A percentile compares a stretch with the other conserved stretches of the same genome.
Evolutionary conservation across 768 basidiomycete genomes (phyloP).

Genomic region (Phylloporus sp.): DNA sequence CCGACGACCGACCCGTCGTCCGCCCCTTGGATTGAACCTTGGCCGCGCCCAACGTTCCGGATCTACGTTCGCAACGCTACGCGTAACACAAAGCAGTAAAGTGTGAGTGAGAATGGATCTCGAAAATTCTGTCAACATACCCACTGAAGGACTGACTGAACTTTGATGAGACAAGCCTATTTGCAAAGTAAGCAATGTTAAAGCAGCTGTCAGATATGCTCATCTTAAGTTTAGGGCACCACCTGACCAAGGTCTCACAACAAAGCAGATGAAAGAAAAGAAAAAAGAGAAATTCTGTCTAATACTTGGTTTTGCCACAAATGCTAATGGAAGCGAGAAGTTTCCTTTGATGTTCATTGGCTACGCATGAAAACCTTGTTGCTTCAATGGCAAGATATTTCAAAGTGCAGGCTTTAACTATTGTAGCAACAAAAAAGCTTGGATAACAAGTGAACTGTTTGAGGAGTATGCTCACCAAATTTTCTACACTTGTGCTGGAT

Average conservation of each 20-base stretch:
- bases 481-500: too few relatives aligned
- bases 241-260: neutral
- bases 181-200: too few relatives aligned
- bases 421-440: neutral
- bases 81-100: too few relatives aligned
- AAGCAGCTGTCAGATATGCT: neutral
- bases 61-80: too few relatives aligned
- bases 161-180: too few relatives aligned
- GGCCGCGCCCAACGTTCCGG: too few relatives aligned
- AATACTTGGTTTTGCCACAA: neutral
- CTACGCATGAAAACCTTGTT: neutral
- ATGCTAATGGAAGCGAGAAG: neutral
- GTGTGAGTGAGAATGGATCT: too few relatives aligned
- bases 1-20: too few relatives aligned
- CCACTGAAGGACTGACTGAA: too few relatives aligned
- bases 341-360: neutral
- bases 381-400: neutral
- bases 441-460: neutral
- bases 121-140: too few relatives aligned
- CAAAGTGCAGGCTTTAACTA: neutral
- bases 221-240: neutral
- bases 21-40: too few relatives aligned
- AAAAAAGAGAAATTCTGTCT: neutral
- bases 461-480: neutral
- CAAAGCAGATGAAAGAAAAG: neutral